Conservation (phyloP, 805 yeast species). For the Myxozyma sirexii region DNA sequence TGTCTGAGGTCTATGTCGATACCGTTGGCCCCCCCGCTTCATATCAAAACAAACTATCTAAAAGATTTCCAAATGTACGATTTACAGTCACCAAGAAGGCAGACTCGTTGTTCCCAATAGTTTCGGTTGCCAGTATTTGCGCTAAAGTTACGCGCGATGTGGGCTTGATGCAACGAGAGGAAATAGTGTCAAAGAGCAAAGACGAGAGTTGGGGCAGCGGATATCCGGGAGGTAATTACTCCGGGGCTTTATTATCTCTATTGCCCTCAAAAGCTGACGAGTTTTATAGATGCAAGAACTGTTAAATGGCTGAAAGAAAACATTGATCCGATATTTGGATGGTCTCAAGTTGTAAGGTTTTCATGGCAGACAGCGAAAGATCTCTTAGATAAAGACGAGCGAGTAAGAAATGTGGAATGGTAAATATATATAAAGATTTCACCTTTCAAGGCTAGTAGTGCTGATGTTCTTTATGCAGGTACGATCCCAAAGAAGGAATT, state of each 20-base stretch:
- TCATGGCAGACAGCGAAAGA: slow-evolving; percentile 95
- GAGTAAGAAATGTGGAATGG: slow-evolving; percentile 23
- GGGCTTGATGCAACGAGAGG: slow-evolving; percentile 46
- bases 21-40: slow-evolving; percentile 94
- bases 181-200: slow-evolving; percentile 15
- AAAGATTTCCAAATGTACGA: slow-evolving; percentile 66
- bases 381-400: slow-evolving; percentile 46
- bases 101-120: slow-evolving; percentile 88
- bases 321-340: slow-evolving; percentile 79
- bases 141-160: slow-evolving; percentile 95
- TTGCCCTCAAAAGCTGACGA: not conserved
- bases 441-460: not conserved
- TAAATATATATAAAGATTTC: not conserved
- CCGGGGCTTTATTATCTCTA: not conserved
- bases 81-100: slow-evolving; percentile 93
- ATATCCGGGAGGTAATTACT: slow-evolving; percentile 62
- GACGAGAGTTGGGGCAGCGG: slow-evolving; percentile 74
- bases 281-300: slow-evolving; percentile 74
- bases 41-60: slow-evolving; percentile 74
- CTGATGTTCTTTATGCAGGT: slow-evolving; percentile 1
- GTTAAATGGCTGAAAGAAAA: slow-evolving; percentile 66
- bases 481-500: slow-evolving; percentile 10
- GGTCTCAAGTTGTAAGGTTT: slow-evolving; percentile 76
- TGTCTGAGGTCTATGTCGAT: slow-evolving; percentile 81
- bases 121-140: slow-evolving; percentile 90